Evolutionary conservation across 306 rosid species (phyloP).

Genomic region (Fragaria nilgerrensis): DNA sequence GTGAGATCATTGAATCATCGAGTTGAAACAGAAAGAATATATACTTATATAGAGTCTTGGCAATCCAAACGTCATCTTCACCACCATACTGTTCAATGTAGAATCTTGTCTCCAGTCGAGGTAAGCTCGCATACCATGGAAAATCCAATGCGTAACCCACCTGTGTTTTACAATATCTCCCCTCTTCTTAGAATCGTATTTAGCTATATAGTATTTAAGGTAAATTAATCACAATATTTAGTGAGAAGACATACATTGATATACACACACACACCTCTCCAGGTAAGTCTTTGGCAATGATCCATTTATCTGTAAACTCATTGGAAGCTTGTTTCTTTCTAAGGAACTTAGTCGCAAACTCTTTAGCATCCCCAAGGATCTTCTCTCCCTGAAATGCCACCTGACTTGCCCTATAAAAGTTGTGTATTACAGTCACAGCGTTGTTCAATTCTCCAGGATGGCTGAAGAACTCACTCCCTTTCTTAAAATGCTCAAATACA

Average conservation of each 20-base stretch:
- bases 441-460: constrained; percentile 60
- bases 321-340: constrained; percentile 49
- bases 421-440: constrained; percentile 76
- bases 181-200: background rate
- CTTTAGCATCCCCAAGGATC: constrained; percentile 61
- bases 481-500: constrained; percentile 74
- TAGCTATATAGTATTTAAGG: no score
- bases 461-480: constrained; percentile 67
- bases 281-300: constrained; percentile 64
- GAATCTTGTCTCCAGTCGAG: constrained; percentile 71
- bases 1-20: background rate
- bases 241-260: background rate
- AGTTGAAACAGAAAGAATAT: background rate
- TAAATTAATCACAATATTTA: no score
- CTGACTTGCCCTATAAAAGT: background rate
- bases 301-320: constrained; percentile 81
- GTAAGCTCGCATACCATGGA: constrained; percentile 79
- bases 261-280: constrained; percentile 57
- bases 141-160: constrained; percentile 75
- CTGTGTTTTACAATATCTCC: constrained; percentile 24
- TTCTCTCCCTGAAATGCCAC: constrained; percentile 64
- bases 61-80: constrained; percentile 77
- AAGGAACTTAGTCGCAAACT: constrained; percentile 53
- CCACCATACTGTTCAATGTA: constrained; percentile 89
- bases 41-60: constrained; percentile 88